phyloP scores from a whole-genome alignment of 768 basidiomycete genomes.

The Rhodocollybia butyracea region DNA sequence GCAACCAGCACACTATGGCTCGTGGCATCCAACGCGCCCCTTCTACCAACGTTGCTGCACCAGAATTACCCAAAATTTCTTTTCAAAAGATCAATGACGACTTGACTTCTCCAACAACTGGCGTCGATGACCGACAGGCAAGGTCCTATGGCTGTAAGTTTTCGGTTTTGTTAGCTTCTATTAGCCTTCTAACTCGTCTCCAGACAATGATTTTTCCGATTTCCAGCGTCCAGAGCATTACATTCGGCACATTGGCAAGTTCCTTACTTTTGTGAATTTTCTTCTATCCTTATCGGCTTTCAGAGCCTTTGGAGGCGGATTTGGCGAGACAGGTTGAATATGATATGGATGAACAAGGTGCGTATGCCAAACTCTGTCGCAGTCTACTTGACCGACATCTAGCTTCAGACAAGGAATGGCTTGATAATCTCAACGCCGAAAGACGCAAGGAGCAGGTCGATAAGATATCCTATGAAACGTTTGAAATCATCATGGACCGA shows the following conservation, averaged over 20 bases:
- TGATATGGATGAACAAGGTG: constrained; percentile 99
- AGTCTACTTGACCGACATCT: background rate
- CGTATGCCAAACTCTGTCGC: background rate
- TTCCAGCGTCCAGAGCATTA: constrained; percentile 82
- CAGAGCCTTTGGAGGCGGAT: constrained; percentile 91
- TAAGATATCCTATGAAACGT: constrained; percentile 75
- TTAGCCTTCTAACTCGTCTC: constrained; percentile 1
- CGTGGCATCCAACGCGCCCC: constrained; percentile 31
- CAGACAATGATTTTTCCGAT: constrained; percentile 61
- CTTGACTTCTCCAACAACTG: constrained; percentile 53
- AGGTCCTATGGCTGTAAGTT: constrained; percentile 73
- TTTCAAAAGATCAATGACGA: constrained; percentile 67
- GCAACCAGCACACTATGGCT: constrained; percentile 39
- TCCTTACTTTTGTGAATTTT: too few species aligned
- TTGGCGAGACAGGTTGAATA: constrained; percentile 94
- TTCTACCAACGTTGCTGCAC: constrained; percentile 20
- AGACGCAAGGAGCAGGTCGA: constrained; percentile 74
- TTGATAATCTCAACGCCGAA: constrained; percentile 80
- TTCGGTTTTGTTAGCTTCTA: background rate
- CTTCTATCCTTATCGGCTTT: too few species aligned
- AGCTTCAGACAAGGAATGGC: constrained; percentile 86
- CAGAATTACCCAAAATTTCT: constrained; percentile 59
- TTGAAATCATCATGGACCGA: constrained; percentile 96
- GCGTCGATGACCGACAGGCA: constrained; percentile 61
- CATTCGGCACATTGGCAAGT: constrained; percentile 84